Evolutionary conservation across 306 rosid genomes (phyloP).

Genomic region (Urtica urens): DNA sequence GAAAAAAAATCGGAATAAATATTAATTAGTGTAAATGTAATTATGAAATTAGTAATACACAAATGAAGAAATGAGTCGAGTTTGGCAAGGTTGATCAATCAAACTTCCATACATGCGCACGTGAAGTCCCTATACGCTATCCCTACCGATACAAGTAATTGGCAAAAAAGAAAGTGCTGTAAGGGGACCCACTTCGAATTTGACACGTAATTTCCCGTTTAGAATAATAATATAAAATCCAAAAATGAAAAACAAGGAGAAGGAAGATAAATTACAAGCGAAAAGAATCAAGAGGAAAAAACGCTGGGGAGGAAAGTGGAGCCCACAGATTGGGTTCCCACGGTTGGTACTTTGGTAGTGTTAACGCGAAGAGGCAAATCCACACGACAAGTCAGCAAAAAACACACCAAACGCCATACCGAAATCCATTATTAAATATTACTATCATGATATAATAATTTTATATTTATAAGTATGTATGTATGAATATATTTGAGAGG

Average conservation of each 20-base stretch:
- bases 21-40: not conserved
- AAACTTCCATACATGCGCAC: constrained; percentile 10
- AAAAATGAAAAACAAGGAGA: not conserved
- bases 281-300: not conserved
- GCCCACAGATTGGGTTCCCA: constrained; percentile 1
- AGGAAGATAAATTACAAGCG: constrained; percentile 3
- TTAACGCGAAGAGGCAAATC: not conserved
- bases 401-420: constrained; percentile 35
- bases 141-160: not conserved
- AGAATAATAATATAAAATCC: not conserved
- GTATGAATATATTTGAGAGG: no score
- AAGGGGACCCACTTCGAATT: not conserved
- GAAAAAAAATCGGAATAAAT: not conserved
- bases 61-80: no score
- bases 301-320: not conserved
- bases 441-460: not conserved
- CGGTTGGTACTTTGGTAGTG: constrained; percentile 5
- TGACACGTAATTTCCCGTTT: not conserved
- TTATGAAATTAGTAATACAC: not conserved
- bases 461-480: no score
- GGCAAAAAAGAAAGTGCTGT: constrained; percentile 5
- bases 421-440: constrained; percentile 19
- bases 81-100: not conserved
- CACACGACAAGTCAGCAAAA: constrained; percentile 8
- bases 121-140: constrained; percentile 3